A percentile compares a stretch with the other conserved stretches of the same genome.
phyloP scores from a whole-genome alignment of 352 stramenopile genomes.

The Pythium periplocum region DNA sequence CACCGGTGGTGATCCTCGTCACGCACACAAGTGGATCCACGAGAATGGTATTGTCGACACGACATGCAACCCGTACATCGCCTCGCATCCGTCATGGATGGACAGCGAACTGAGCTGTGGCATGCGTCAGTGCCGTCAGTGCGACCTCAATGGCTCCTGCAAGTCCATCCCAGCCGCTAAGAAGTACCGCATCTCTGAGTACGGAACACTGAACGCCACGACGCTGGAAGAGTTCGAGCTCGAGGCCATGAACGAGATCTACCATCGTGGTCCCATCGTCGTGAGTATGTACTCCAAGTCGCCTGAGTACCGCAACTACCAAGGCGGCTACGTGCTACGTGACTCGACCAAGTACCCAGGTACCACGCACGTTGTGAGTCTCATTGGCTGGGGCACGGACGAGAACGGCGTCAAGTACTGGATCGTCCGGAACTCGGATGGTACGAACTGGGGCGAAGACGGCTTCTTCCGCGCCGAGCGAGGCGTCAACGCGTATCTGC shows the following conservation, averaged over 20 bases:
- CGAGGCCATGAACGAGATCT: conserved; percentile 94
- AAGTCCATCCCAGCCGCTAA: conserved; percentile 47
- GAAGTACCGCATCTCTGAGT: conserved; percentile 70
- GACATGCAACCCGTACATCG: conserved; percentile 81
- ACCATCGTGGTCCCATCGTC: conserved; percentile 92
- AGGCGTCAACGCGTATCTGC: conserved; percentile 74
- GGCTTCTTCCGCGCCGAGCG: conserved; percentile 72
- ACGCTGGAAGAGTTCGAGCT: conserved; percentile 57
- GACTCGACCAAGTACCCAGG: conserved; percentile 68
- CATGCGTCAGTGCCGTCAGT: conserved; percentile 62
- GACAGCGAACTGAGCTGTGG: conserved; percentile 36
- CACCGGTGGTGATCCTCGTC: conserved; percentile 70
- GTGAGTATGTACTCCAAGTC: conserved; percentile 88
- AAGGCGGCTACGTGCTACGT: conserved; percentile 88
- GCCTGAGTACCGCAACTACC: conserved; percentile 81
- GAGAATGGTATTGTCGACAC: conserved; percentile 78
- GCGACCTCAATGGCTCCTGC: conserved; percentile 53
- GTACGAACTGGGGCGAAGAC: conserved; percentile 68
- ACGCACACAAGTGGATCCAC: conserved; percentile 81
- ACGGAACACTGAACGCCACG: conserved; percentile 73
- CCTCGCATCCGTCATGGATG: conserved; percentile 72
- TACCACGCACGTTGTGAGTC: conserved; percentile 91
- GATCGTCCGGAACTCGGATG: conserved; percentile 93
- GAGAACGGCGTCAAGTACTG: conserved; percentile 91
- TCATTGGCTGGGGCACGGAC: conserved; percentile 93